phyloP scores from a whole-genome alignment of 2,329 filamentous ascomycete species.

The Cercospora sp. region DNA sequence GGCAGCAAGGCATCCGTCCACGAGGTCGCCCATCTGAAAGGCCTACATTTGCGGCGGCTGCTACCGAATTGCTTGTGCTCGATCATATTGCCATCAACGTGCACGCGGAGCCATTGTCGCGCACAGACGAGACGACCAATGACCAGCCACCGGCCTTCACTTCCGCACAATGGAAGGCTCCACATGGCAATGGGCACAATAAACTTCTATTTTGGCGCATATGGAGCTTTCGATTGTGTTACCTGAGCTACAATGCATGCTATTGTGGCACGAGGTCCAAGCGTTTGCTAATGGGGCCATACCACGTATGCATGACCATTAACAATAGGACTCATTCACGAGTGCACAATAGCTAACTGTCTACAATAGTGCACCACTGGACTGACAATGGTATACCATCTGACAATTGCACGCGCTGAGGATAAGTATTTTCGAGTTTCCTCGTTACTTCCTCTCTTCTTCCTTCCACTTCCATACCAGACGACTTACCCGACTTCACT shows the following conservation, averaged over 20 bases:
- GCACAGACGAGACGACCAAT: neutral
- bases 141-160: neutral
- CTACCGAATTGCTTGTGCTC: neutral
- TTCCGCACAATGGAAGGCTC: neutral
- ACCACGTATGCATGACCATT: conserved; percentile 11
- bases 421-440: conserved; percentile 8
- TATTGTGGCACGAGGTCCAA: neutral
- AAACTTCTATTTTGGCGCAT: neutral
- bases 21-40: neutral
- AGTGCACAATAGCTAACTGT: conserved; percentile 3
- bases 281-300: conserved; percentile 3
- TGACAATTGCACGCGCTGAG: conserved; percentile 14
- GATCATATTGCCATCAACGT: neutral
- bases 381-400: conserved; percentile 17
- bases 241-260: neutral
- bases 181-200: neutral
- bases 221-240: neutral
- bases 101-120: neutral
- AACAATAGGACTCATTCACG: conserved; percentile 20
- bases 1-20: neutral
- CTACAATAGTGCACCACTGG: conserved; percentile 3
- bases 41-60: neutral
- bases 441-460: conserved; percentile 9
- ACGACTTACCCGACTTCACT: conserved; percentile 1
- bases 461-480: conserved; percentile 3